Evolutionary conservation across 2,329 filamentous ascomycete genomes (phyloP).

Genomic region (Cordyceps pruinosa): DNA sequence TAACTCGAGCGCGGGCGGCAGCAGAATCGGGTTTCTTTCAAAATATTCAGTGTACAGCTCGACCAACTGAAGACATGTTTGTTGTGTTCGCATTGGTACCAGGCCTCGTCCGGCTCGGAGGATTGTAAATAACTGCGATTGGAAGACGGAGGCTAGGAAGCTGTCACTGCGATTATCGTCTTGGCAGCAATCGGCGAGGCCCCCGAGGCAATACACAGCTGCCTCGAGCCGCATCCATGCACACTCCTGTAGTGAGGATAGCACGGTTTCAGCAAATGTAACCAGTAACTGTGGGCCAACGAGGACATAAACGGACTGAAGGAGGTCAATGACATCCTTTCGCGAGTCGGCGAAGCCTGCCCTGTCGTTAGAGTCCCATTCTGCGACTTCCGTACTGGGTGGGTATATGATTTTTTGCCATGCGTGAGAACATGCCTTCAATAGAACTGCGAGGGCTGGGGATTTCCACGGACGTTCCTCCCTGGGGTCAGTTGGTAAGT

Average conservation of each 20-base stretch:
- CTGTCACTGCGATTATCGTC: slow-evolving; percentile 53
- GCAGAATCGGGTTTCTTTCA: slow-evolving; percentile 56
- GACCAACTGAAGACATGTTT: slow-evolving; percentile 63
- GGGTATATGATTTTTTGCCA: slow-evolving; percentile 67
- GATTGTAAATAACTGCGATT: slow-evolving; percentile 49
- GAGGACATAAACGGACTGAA: slow-evolving; percentile 63
- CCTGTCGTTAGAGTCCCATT: slow-evolving; percentile 65
- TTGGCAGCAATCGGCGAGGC: slow-evolving; percentile 58
- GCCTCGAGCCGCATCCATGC: slow-evolving; percentile 56
- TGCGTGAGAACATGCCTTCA: slow-evolving; percentile 58
- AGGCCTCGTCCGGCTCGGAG: slow-evolving; percentile 41
- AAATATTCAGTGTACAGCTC: slow-evolving; percentile 73
- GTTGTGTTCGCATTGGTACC: slow-evolving; percentile 56
- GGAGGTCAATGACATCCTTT: slow-evolving; percentile 70
- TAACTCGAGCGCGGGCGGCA: slow-evolving; percentile 66
- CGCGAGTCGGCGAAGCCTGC: slow-evolving; percentile 65
- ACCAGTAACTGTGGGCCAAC: slow-evolving; percentile 49
- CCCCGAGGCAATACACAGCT: slow-evolving; percentile 56
- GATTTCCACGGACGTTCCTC: not conserved
- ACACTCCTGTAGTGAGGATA: slow-evolving; percentile 40
- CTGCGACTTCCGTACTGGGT: slow-evolving; percentile 44
- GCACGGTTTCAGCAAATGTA: slow-evolving; percentile 49
- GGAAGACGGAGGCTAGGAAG: slow-evolving; percentile 55
- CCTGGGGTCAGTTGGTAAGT: not conserved
- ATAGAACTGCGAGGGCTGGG: slow-evolving; percentile 29